Base-by-base conservation (phyloP, 1,284 basidiomycete genomes). In the Bjerkandera adusta region DNA sequence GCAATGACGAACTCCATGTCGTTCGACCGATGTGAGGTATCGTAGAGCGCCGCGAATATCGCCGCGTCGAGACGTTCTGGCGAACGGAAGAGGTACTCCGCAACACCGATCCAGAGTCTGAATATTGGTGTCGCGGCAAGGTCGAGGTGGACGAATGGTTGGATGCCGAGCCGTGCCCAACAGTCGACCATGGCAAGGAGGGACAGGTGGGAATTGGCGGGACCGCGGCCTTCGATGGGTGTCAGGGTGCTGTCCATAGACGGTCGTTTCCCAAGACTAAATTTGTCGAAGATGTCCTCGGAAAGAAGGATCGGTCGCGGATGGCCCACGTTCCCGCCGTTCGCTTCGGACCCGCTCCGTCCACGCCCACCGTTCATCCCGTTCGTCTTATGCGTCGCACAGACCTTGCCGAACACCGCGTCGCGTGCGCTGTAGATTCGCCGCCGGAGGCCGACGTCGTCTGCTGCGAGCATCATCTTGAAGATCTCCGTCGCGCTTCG, bases 171-270 rank as follows among this genome's bases (percentile, higher is more conserved):
- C 38, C 81, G 77, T 8, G 92, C 86, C 97, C 96, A 99, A 63
- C 92, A 97, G 68, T 99, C 97, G 26, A 98, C 97, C 90, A 99
- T 99, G 13, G 95, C 94, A 36, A 99, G 79, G n/a, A 99, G 75
- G 7, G 92, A 88, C 44, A 99, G 81, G 66, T 99, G 97, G 10
- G 92, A 97, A 66, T 99, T 99, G 26, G 81, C 79, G 5, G 63
- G 55, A 8, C 55, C 51, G 0, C 61, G 60, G 27, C 60, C 59
- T 30, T 50, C 55, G 43, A 37, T 47, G n/a, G 46, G 49, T 30
- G 27, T 33, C 24, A 47, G 25, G 3, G 33, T 25, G 20, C 16
- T 42, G 38, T 46, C 39, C 20, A 39, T 44, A 18, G 51, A 29
- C 15, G 58, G 58, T 34, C 53, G 56, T 47, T 73, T 73, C 0